Base-by-base conservation (phyloP, 2,329 filamentous ascomycete genomes). In the Blumeria hordei region DNA sequence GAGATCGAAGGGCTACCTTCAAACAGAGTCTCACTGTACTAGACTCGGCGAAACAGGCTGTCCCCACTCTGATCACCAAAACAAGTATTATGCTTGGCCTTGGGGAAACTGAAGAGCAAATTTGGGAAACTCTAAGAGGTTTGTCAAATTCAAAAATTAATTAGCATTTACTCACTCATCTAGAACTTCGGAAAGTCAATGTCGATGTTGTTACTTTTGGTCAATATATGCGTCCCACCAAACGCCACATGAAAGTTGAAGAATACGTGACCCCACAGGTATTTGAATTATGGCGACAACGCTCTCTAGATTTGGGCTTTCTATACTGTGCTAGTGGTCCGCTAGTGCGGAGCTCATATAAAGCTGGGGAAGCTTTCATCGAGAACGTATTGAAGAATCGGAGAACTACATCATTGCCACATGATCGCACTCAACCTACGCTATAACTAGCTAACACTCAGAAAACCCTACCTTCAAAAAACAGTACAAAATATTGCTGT, bases 171-270 rank as follows among this genome's bases (percentile, higher is more conserved):
- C 57, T 63, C 58, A 62, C 55, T 54, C 0, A 32, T 55, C 6
- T 57, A 78, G 85, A 93, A 67, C 75, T 98, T 11, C 78, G 92
- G 56, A 81, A 81, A 60, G 76, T 80, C 56, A 73, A 85, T 57
- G 88, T 95, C 49, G 92, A 98, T 62, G 87, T 98, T 11, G 88
- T 98, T 56, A 98, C 92, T 0, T 98, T 98, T 62, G 92, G 92
- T n/a, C 92, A 98, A 72, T 98, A 98, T 72, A 98, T 98, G 92
- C 85, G 90, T 10, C 92, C 92, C 1, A 98, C 92, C 4, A 98
- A 96, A 74, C 79, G 90, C 47, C 92, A 98, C 68, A 90, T 98
- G 78, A 83, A 94, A 68, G 92, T 98, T 35, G 84, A 94, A 64
- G 87, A 90, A 67, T 98, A 98, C 67, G 78, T 98, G 50, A 90